Evolutionary conservation across 257 asterid genomes (phyloP).

Genomic region (Petrea volubilis): DNA sequence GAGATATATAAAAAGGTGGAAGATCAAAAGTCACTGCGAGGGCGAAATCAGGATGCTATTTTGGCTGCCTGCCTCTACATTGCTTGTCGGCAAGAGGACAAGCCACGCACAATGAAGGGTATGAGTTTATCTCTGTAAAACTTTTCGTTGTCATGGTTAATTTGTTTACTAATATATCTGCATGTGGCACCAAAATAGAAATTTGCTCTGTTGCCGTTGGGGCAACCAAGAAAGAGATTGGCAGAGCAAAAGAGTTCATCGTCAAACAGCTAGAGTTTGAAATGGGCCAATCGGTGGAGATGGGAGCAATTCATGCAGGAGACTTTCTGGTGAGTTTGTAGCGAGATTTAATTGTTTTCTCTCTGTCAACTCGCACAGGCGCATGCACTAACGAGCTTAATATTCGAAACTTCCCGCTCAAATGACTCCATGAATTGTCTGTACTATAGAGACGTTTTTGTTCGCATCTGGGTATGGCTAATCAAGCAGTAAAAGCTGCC

Average conservation of each 20-base stretch:
- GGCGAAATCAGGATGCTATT: constrained; percentile 65
- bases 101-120: constrained; percentile 74
- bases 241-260: constrained; percentile 66
- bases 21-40: constrained; percentile 63
- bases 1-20: constrained; percentile 69
- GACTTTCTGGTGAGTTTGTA: constrained; percentile 49
- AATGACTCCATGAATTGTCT: not conserved
- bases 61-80: constrained; percentile 67
- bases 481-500: constrained; percentile 68
- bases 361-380: not conserved
- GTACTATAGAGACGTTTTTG: constrained; percentile 52
- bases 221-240: constrained; percentile 64
- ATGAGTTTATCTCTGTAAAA: constrained; percentile 15
- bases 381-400: not conserved
- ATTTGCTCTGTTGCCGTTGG: constrained; percentile 63
- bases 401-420: not conserved
- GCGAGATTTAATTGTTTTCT: not conserved
- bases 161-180: constrained; percentile 25
- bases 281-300: constrained; percentile 57
- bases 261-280: constrained; percentile 63
- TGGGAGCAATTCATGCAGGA: constrained; percentile 65
- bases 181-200: constrained; percentile 36
- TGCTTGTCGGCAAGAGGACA: constrained; percentile 70
- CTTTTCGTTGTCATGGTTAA: constrained; percentile 18
- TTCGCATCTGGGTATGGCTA: constrained; percentile 59